phyloP scores from a whole-genome alignment of 345 rosid genomes.

The Bruguiera gymnorhiza region DNA sequence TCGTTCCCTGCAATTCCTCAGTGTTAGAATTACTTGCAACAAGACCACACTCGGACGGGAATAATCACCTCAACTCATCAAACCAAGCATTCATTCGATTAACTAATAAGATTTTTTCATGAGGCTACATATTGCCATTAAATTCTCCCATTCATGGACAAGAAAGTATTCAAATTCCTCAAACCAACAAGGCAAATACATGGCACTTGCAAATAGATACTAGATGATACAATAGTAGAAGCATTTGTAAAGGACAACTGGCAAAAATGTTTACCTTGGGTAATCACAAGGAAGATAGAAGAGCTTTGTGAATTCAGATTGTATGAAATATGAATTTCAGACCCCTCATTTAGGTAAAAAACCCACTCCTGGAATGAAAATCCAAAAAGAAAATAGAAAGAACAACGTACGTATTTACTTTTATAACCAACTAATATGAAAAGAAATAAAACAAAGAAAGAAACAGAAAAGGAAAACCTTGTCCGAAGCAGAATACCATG shows the following conservation, averaged over 20 bases:
- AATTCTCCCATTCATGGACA: too few relatives aligned
- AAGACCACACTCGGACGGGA: background rate
- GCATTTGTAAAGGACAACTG: background rate
- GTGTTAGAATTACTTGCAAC: constrained; percentile 20
- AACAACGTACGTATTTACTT: background rate
- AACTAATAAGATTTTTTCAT: too few relatives aligned
- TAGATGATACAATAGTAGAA: background rate
- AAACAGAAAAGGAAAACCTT: background rate
- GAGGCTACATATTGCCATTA: too few relatives aligned
- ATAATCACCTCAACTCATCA: background rate
- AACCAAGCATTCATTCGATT: background rate
- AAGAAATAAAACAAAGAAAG: too few relatives aligned
- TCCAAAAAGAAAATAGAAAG: constrained; percentile 8
- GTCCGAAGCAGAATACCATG: background rate
- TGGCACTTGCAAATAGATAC: too few relatives aligned
- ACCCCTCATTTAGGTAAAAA: constrained; percentile 69
- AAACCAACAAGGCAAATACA: background rate
- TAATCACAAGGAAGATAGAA: constrained; percentile 67
- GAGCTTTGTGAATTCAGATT: constrained; percentile 50
- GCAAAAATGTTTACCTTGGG: constrained; percentile 60
- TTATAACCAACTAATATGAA: too few relatives aligned
- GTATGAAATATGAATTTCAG: constrained; percentile 69
- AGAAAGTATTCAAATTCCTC: background rate
- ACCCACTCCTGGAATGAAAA: constrained; percentile 61
- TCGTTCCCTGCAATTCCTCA: constrained; percentile 63